Evolutionary conservation across 352 stramenopile genomes (phyloP), one percentile per base, ranked within the genome.

Genomic region (Aphanomyces invadans): DNA sequence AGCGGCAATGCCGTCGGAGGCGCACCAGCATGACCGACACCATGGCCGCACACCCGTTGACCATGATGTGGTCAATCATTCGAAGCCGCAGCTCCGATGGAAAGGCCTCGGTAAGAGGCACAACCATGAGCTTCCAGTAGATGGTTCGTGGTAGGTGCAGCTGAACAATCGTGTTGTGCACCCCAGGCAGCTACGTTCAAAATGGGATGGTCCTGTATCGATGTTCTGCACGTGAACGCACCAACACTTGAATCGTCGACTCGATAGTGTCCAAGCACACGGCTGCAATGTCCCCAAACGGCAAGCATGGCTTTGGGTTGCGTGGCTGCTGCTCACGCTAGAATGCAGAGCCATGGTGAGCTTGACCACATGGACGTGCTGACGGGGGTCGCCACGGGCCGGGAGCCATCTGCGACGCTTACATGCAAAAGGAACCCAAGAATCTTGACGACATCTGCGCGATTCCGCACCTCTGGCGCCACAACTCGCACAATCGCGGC

Each of bases 251-350:
- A 33, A 53, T 25, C 11, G 62, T 62, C 4, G 46, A 73, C 59
- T 36, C 70, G 65, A 26, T 72, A 25, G 59, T 80, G 42, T 85
- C 75, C 0, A 71, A 73, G 54, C 78, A 80, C 36, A 85, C 80
- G 3, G 65, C 61, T 29, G 66, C 74, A 1, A 76, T 67, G 31
- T 79, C 71, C 1, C 42, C 61, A 10, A 70, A 76, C 3, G 77
- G 73, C 26, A 82, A 79, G 38, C 75, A 80, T 11, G 75, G 63
- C 9, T 74, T 73, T 7, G 68, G 62, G 62, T 85, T 81, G 12
- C 73, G 75, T 42, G 73, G 57, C 31, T 76, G 76, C 52, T 81
- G 75, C 33, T 85, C 77, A 4, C 77, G 73, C 67, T 81, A 85
- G 0, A 48, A 31, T 42, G 36, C 36, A 42, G 10, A 11, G 36